Conservation (phyloP, 2,329 filamentous ascomycete genomes). For the Cladophialophora psammophila region DNA sequence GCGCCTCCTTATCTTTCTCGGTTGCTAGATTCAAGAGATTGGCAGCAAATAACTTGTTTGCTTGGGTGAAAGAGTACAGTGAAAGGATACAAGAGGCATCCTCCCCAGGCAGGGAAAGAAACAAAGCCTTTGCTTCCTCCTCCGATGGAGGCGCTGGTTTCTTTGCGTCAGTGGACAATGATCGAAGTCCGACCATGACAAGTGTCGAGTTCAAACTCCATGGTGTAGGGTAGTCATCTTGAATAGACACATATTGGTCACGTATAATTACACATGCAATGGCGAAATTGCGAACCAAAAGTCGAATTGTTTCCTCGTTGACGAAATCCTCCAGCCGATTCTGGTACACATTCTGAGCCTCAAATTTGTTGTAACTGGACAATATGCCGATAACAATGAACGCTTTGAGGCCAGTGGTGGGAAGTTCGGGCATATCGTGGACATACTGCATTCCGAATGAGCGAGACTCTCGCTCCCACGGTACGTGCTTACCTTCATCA, state of each 20-base stretch:
- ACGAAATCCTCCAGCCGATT: slow-evolving; percentile 93
- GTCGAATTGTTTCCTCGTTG: slow-evolving; percentile 84
- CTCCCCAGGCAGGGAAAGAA: slow-evolving; percentile 78
- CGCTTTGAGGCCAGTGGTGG: slow-evolving; percentile 67
- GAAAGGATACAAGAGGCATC: slow-evolving; percentile 82
- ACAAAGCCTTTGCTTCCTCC: slow-evolving; percentile 83
- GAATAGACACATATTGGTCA: slow-evolving; percentile 80
- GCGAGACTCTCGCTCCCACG: slow-evolving; percentile 13
- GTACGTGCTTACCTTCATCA: slow-evolving; percentile 77
- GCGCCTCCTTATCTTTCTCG: slow-evolving; percentile 70
- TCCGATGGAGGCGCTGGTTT: slow-evolving; percentile 67
- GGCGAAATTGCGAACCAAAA: slow-evolving; percentile 79
- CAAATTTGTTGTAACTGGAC: slow-evolving; percentile 99
- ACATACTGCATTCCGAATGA: slow-evolving; percentile 35
- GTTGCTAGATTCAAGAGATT: slow-evolving; percentile 73
- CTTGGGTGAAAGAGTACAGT: slow-evolving; percentile 90
- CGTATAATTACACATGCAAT: slow-evolving; percentile 72
- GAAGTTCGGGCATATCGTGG: slow-evolving; percentile 65
- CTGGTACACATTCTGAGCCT: slow-evolving; percentile 96
- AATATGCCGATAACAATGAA: slow-evolving; percentile 85
- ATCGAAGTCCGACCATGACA: slow-evolving; percentile 82
- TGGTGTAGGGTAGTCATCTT: slow-evolving; percentile 87
- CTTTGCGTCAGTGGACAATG: slow-evolving; percentile 73
- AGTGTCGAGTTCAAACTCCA: slow-evolving; percentile 86
- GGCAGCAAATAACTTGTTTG: slow-evolving; percentile 94